Evolutionary conservation across 2,329 filamentous ascomycete genomes (phyloP).

Genomic region (Nectriaceae sp.): DNA sequence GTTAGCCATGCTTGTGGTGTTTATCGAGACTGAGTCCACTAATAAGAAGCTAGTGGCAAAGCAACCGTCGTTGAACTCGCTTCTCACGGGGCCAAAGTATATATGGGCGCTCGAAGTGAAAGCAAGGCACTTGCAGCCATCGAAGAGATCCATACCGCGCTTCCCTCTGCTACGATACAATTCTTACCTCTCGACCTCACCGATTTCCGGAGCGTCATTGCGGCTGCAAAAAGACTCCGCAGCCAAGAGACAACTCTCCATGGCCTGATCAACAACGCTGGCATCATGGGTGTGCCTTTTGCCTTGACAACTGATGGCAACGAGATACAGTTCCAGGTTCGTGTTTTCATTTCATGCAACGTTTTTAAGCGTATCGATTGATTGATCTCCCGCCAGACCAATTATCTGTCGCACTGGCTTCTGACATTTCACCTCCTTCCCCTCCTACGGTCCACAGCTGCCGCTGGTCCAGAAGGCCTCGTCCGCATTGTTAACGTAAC

Average conservation of each 20-base stretch:
- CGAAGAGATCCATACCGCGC: slow-evolving; percentile 31
- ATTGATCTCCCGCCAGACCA: slow-evolving; percentile 36
- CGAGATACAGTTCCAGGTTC: slow-evolving; percentile 39
- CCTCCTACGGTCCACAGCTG: slow-evolving; percentile 34
- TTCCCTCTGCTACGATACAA: slow-evolving; percentile 33
- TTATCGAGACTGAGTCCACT: too few relatives aligned
- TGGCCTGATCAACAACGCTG: slow-evolving; percentile 44
- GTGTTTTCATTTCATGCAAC: too few relatives aligned
- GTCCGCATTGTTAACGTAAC: slow-evolving; percentile 23
- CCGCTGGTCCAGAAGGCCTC: slow-evolving; percentile 5
- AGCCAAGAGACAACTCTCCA: slow-evolving; percentile 30
- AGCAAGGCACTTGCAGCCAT: slow-evolving; percentile 36
- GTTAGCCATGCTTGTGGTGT: too few relatives aligned
- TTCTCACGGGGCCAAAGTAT: slow-evolving; percentile 40
- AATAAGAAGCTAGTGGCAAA: slow-evolving; percentile 30
- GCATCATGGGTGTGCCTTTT: slow-evolving; percentile 38
- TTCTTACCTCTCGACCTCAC: slow-evolving; percentile 39
- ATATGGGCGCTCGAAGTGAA: slow-evolving; percentile 39
- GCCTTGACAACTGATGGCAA: slow-evolving; percentile 35
- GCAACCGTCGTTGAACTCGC: slow-evolving; percentile 39
- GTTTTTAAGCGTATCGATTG: too few relatives aligned
- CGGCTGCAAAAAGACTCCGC: slow-evolving; percentile 34
- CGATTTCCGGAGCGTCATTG: slow-evolving; percentile 37
- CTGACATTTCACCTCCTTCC: slow-evolving; percentile 41
- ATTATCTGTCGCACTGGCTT: slow-evolving; percentile 46